Evolutionary conservation across 352 stramenopile species (phyloP).

Genomic region (Pythium aphanidermatum): DNA sequence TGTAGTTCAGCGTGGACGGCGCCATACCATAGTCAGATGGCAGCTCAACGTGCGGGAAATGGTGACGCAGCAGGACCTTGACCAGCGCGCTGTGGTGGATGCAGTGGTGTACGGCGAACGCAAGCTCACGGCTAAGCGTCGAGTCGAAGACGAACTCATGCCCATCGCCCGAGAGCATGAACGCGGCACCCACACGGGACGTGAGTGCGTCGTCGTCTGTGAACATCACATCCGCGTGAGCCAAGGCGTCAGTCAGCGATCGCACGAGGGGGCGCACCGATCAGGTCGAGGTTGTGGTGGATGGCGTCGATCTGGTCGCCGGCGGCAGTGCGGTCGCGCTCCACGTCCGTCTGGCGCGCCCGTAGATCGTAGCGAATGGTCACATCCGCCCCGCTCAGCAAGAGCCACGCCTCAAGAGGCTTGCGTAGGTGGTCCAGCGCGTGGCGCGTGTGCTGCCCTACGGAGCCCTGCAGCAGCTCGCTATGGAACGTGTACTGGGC

Average conservation of each 20-base stretch:
- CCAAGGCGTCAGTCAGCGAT: not conserved
- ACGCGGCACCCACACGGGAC: slow-evolving; percentile 37
- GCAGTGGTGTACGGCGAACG: slow-evolving; percentile 81
- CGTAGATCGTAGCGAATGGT: slow-evolving; percentile 66
- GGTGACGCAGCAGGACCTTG: slow-evolving; percentile 59
- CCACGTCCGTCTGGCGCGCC: slow-evolving; percentile 54
- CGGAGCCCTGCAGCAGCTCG: slow-evolving; percentile 44
- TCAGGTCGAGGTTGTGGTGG: slow-evolving; percentile 20
- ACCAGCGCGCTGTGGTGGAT: slow-evolving; percentile 85
- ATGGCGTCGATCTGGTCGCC: slow-evolving; percentile 52
- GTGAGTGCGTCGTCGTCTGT: slow-evolving; percentile 19
- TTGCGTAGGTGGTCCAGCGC: slow-evolving; percentile 76
- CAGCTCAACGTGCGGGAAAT: slow-evolving; percentile 47
- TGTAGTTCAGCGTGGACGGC: slow-evolving; percentile 67
- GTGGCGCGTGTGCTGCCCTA: slow-evolving; percentile 75
- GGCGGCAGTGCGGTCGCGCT: slow-evolving; percentile 48
- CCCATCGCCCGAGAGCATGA: slow-evolving; percentile 77
- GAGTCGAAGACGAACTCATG: slow-evolving; percentile 63
- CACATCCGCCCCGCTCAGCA: not conserved
- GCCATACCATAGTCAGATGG: slow-evolving; percentile 62
- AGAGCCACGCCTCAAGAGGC: slow-evolving; percentile 36
- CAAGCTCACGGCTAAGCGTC: slow-evolving; percentile 66
- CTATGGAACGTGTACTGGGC: slow-evolving; percentile 62
- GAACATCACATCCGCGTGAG: not conserved
- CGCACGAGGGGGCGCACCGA: slow-evolving; percentile 14